Evolutionary conservation across 1,139 yeast species (phyloP).

Genomic region (Protomyces arabidopsidicola): DNA sequence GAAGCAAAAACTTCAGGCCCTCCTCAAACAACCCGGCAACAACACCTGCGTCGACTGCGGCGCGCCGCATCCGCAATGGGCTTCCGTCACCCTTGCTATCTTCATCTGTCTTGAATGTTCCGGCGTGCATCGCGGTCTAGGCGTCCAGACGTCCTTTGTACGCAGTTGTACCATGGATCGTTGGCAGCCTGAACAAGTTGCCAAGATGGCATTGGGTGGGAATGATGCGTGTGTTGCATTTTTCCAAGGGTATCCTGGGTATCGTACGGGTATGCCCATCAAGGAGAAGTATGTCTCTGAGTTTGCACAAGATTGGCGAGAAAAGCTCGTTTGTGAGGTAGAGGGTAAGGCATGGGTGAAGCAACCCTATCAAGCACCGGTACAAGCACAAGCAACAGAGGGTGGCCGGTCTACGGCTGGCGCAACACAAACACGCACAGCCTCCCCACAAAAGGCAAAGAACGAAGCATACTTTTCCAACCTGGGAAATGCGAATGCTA

Average conservation of each 20-base stretch:
- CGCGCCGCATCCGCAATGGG: conserved; percentile 94
- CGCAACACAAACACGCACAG: conserved; percentile 5
- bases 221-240: conserved; percentile 80
- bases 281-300: conserved; percentile 76
- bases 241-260: conserved; percentile 54
- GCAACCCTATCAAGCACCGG: conserved; percentile 49
- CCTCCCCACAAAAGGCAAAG: conserved; percentile 44
- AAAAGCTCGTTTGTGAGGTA: conserved; percentile 65
- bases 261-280: conserved; percentile 29
- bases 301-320: conserved; percentile 92
- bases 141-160: conserved; percentile 93
- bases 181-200: conserved; percentile 83
- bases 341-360: conserved; percentile 67
- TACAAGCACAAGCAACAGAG: conserved; percentile 9
- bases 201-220: conserved; percentile 90
- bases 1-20: conserved; percentile 30
- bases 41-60: conserved; percentile 79
- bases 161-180: conserved; percentile 87
- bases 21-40: conserved; percentile 34
- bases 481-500: conserved; percentile 66
- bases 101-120: conserved; percentile 46
- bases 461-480: conserved; percentile 80
- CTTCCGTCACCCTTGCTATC: conserved; percentile 42
- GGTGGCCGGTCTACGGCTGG: conserved; percentile 7
- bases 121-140: conserved; percentile 53